Evolutionary conservation across 495 filamentous ascomycete species (phyloP), one percentile per base, ranked within the genome.

Genomic region (Penicillium atrosanguineum): DNA sequence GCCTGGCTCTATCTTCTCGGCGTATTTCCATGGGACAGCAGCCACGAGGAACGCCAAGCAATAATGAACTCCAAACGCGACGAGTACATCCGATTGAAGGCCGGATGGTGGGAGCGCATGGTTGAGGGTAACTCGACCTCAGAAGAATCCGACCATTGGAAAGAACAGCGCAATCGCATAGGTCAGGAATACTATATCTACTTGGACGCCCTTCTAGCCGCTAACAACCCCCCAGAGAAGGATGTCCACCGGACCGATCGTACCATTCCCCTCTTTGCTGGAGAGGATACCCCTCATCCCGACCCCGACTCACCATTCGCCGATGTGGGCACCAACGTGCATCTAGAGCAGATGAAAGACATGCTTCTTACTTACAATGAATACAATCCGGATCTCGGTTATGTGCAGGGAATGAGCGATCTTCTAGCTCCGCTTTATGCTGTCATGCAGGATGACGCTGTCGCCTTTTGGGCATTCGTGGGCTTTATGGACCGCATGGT

Each of bases 321-420:
- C 19, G 85, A 87, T 44, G 79, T 81, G 14, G 94, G 94, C 47
- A 98, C 94, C 23, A 98, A 98, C 59, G 93, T 97, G 29, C 94
- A 98, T 69, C 80, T 98, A 54, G 94, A 98, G 63, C 94, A 98
- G 68, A 86, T 97, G 83, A 98, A 98, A 70, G 94, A 98, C 62
- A 96, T 98, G 91, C 86, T 98, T 4, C 75, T 98, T 12, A 97
- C 94, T 0, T 98, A 98, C 67, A 97, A 97, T 65, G 95, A 98
- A 64, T 94, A 91, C 65, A 97, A 97, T 74, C 86, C 81, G 28
- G 87, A 91, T 40, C 77, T 97, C 1, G 94, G 94, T 26, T 98
- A 98, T 62, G 94, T 98, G 3, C 94, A 98, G 77, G 94, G 94
- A 45, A 98, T 98, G 94, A 95, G 90, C 28, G 94, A 98, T 68